Conservation (phyloP, 1,284 basidiomycete genomes). For the Moesziomyces sp. region DNA sequence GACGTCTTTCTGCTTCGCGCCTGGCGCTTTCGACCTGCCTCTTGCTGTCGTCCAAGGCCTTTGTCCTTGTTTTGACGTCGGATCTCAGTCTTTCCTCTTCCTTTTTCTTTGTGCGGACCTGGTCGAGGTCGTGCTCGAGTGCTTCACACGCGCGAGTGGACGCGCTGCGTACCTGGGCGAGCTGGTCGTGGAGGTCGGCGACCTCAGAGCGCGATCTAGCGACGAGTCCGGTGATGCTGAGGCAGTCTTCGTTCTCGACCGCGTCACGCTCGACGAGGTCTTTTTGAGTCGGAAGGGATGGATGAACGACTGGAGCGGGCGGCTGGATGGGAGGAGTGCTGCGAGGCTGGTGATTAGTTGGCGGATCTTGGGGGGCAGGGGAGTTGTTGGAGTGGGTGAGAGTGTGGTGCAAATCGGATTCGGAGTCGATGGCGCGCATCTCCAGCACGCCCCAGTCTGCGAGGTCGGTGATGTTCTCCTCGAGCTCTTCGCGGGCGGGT, state of each 20-base stretch:
- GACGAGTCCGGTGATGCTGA: constrained; percentile 36
- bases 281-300: constrained; percentile 3
- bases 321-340: constrained; percentile 1
- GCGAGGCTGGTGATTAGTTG: constrained; percentile 6
- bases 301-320: constrained; percentile 4
- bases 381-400: constrained; percentile 9
- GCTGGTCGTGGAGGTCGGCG: constrained; percentile 77
- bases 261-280: not conserved
- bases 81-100: constrained; percentile 82
- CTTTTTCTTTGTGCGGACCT: constrained; percentile 79
- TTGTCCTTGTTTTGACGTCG: constrained; percentile 83
- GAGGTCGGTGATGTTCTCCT: constrained; percentile 76
- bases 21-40: constrained; percentile 81
- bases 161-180: constrained; percentile 75
- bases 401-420: constrained; percentile 24
- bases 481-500: constrained; percentile 69
- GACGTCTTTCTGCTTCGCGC: constrained; percentile 86
- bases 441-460: constrained; percentile 74
- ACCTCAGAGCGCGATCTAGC: constrained; percentile 27
- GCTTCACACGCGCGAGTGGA: constrained; percentile 72
- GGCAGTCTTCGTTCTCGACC: constrained; percentile 16
- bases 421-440: constrained; percentile 64
- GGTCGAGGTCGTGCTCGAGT: constrained; percentile 79
- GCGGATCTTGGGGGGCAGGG: constrained; percentile 5
- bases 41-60: constrained; percentile 85